phyloP scores from a whole-genome alignment of 345 rosid species.

The Syzygium aromaticum region DNA sequence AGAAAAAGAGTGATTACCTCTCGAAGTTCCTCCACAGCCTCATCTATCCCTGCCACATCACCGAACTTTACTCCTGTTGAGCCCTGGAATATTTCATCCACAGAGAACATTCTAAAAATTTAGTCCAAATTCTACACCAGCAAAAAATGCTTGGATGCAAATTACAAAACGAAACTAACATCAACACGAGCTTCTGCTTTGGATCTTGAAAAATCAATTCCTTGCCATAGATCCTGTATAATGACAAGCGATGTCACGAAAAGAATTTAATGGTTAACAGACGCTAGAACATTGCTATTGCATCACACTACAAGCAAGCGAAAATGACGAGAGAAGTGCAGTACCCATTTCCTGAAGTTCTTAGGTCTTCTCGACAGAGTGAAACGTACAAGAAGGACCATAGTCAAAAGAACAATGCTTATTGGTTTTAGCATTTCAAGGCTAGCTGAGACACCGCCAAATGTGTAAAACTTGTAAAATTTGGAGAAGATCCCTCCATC shows the following conservation, averaged over 20 bases:
- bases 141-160: neutral
- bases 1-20: conserved; percentile 41
- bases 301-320: neutral
- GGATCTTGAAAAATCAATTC: conserved; percentile 90
- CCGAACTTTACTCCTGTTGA: conserved; percentile 88
- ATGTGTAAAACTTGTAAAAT: conserved; percentile 55
- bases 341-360: conserved; percentile 97
- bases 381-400: conserved; percentile 89
- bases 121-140: neutral
- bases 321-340: conserved; percentile 2
- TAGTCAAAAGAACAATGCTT: conserved; percentile 53
- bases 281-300: neutral
- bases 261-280: neutral
- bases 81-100: conserved; percentile 41
- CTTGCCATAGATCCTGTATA: conserved; percentile 91
- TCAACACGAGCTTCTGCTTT: conserved; percentile 99
- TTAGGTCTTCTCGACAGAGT: conserved; percentile 89
- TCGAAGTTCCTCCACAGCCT: conserved; percentile 97
- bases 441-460: conserved; percentile 78
- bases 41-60: conserved; percentile 96
- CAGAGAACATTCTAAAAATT: conserved; percentile 7
- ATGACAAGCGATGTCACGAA: neutral
- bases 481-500: conserved; percentile 66
- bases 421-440: conserved; percentile 75
- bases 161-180: conserved; percentile 32